These are phyloP conservation scores for Penicillium paradoxum DNA, from an alignment of 495 filamentous ascomycete species.

Conservation along the genomic window DNA sequence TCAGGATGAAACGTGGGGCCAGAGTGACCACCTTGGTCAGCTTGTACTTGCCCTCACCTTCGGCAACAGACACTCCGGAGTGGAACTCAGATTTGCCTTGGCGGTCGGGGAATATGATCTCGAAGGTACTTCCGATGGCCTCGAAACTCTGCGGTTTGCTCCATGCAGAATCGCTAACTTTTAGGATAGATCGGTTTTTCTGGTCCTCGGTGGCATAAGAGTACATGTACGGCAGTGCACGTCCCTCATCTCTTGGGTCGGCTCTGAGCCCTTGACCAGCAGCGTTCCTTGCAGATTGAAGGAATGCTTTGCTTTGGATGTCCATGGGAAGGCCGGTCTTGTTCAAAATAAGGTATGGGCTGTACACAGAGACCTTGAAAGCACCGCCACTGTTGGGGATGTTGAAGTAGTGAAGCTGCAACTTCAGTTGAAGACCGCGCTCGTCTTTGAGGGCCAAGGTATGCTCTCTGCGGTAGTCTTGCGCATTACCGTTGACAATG, in stretches of 20 bases:
- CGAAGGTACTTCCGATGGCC: slow-evolving; percentile 88
- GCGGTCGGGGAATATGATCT: slow-evolving; percentile 72
- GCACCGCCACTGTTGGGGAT: slow-evolving; percentile 91
- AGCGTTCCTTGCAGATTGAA: slow-evolving; percentile 74
- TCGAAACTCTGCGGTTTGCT: slow-evolving; percentile 97
- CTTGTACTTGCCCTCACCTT: slow-evolving; percentile 96
- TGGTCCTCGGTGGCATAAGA: slow-evolving; percentile 82
- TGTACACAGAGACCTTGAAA: slow-evolving; percentile 91
- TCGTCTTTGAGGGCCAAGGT: slow-evolving; percentile 77
- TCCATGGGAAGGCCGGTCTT: slow-evolving; percentile 87
- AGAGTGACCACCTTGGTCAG: slow-evolving; percentile 90
- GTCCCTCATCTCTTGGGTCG: slow-evolving; percentile 44
- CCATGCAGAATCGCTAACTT: slow-evolving; percentile 84
- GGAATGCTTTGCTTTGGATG: slow-evolving; percentile 81
- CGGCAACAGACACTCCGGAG: slow-evolving; percentile 77
- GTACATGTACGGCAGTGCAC: slow-evolving; percentile 91
- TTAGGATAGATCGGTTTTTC: slow-evolving; percentile 81
- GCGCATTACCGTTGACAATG: slow-evolving; percentile 86
- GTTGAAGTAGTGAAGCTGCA: slow-evolving; percentile 89
- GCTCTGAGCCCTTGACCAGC: slow-evolving; percentile 67
- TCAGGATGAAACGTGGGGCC: slow-evolving; percentile 88
- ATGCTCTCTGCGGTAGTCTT: slow-evolving; percentile 82
- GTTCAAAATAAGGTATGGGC: slow-evolving; percentile 90
- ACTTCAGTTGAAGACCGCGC: slow-evolving; percentile 66
- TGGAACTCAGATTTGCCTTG: slow-evolving; percentile 76